Base-by-base conservation (phyloP, 495 filamentous ascomycete species). In the Aspergillus conjunctus region DNA sequence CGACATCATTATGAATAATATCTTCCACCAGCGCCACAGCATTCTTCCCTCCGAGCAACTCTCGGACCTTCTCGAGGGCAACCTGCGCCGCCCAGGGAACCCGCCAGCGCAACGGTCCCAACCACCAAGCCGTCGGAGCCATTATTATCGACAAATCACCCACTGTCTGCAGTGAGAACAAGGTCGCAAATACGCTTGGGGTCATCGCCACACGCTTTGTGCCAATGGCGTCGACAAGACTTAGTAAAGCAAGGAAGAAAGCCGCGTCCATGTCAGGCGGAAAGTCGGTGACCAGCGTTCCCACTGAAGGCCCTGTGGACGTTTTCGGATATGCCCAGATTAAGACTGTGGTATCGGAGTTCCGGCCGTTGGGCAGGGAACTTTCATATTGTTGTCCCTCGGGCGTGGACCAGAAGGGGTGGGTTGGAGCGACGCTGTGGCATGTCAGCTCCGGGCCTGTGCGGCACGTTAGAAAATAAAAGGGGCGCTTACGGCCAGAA, bases 401-500 rank as follows among this genome's bases (percentile, higher is more conserved):
- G 9, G 46, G 21, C 17, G 52, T 51, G 0, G 51, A 43, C 59
- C 59, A 61, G 52, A 61, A 61, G 12, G 52, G 52, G 31, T 61
- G 44, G 1, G 34, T 22, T 1, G 59, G 52, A 7, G 59, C 41
- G 17, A 61, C 59, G 20, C 59, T 61, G 21, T 14, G 14, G 34
- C n/a, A 37, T 37, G 14, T 37, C 34, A 7, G 34, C 34, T 37
- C 14, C 1, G 14, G 8, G 14, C 34, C 14, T 1, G 9, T 3
- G 34, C 1, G 14, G 8, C 8, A 0, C 14, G 34, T 37, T 1
- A 3, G 34, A 37, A 9, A 14, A 1, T 3, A 37, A 37, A 37
- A 37, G 34, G 34, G 34, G n/a, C n/a, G 14, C 59, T 20, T 26
- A 61, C 59, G 59, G 59, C 59, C 52, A 56, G 53, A 61, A 61